Evolutionary conservation across 805 yeast genomes (phyloP).

Genomic region (Kodamaea restingae): DNA sequence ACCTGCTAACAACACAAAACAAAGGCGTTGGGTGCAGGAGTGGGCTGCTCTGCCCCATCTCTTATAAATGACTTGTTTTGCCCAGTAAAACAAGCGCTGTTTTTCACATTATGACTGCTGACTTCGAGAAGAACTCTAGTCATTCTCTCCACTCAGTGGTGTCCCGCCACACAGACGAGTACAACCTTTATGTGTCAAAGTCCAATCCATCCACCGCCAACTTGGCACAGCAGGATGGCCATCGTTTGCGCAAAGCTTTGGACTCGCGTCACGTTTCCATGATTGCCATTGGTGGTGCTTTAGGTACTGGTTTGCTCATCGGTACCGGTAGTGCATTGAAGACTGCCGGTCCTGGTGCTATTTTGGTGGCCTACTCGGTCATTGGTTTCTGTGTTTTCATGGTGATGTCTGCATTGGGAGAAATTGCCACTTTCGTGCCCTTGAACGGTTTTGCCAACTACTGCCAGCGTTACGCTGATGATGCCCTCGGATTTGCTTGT

Average conservation of each 20-base stretch:
- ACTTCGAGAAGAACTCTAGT: conserved; percentile 16
- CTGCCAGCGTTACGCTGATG: conserved; percentile 61
- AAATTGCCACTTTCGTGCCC: conserved; percentile 65
- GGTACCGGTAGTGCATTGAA: conserved; percentile 70
- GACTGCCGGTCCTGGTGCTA: conserved; percentile 67
- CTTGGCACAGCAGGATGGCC: conserved; percentile 25
- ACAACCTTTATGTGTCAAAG: conserved; percentile 42
- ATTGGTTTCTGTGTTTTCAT: conserved; percentile 70
- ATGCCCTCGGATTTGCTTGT: conserved; percentile 63
- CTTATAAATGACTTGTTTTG: not conserved
- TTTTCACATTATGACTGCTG: conserved; percentile 6
- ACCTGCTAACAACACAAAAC: not conserved
- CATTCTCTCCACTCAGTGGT: conserved; percentile 29
- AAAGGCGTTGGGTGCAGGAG: not conserved
- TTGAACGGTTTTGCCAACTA: conserved; percentile 65
- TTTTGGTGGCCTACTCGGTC: conserved; percentile 60
- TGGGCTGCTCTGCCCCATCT: not conserved
- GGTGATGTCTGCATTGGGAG: conserved; percentile 68
- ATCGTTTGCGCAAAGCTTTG: conserved; percentile 24
- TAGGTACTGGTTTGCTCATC: conserved; percentile 76
- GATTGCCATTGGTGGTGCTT: conserved; percentile 81
- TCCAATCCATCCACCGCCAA: conserved; percentile 36
- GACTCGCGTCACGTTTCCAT: conserved; percentile 61
- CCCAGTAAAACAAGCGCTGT: not conserved
- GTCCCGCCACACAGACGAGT: conserved; percentile 45